These are phyloP conservation scores for Fusarium clavum DNA, from an alignment of 2,329 filamentous ascomycete genomes.

Conservation along the genomic window DNA sequence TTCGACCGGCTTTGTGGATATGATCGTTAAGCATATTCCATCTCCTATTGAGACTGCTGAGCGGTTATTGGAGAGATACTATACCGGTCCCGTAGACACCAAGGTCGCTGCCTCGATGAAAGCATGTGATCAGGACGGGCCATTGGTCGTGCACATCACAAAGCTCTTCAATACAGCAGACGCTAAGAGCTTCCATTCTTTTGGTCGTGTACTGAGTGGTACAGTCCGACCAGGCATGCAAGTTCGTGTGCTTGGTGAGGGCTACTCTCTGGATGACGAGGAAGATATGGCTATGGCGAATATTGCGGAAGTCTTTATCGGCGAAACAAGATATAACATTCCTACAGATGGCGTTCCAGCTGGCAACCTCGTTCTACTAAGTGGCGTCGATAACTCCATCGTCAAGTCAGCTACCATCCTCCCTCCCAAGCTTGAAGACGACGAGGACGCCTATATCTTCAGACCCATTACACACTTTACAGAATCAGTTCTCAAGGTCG, in stretches of 20 bases:
- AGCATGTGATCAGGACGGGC: constrained; percentile 87
- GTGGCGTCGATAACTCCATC: constrained; percentile 96
- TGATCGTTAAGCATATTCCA: constrained; percentile 90
- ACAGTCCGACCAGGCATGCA: constrained; percentile 84
- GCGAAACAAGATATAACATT: constrained; percentile 92
- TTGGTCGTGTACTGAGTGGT: constrained; percentile 93
- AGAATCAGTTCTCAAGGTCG: constrained; percentile 96
- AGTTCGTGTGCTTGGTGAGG: constrained; percentile 92
- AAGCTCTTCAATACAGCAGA: constrained; percentile 93
- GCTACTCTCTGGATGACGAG: constrained; percentile 95
- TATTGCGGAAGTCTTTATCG: constrained; percentile 88
- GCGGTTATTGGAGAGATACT: constrained; percentile 84
- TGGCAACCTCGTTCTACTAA: constrained; percentile 91
- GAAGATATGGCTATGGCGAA: constrained; percentile 95
- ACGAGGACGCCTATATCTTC: constrained; percentile 96
- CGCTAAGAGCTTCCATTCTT: constrained; percentile 89
- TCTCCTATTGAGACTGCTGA: constrained; percentile 84
- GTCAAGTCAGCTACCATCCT: constrained; percentile 96
- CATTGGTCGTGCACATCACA: constrained; percentile 89
- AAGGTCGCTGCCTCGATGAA: constrained; percentile 84
- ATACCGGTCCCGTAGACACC: constrained; percentile 88
- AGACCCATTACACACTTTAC: constrained; percentile 93
- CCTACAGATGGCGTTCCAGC: constrained; percentile 92
- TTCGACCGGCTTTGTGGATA: constrained; percentile 91
- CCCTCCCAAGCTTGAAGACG: constrained; percentile 80